Evolutionary conservation across 2,329 filamentous ascomycete species (phyloP).

Genomic region (Dichotomopilus funicola): DNA sequence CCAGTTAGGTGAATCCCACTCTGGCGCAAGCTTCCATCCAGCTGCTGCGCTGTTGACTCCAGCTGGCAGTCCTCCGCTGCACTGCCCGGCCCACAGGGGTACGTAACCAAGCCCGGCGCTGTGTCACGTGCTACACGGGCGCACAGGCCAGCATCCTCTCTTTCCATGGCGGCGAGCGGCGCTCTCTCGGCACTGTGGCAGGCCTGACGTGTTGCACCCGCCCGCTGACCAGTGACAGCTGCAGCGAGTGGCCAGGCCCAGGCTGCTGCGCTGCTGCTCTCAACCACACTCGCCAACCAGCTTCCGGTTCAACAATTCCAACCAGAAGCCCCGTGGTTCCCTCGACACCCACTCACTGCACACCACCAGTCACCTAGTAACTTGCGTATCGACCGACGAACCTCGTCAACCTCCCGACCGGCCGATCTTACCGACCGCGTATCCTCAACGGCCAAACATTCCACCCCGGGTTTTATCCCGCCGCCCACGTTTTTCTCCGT

Average conservation of each 20-base stretch:
- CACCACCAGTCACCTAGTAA: too few relatives aligned
- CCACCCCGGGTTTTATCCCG: background rate
- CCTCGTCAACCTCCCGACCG: background rate
- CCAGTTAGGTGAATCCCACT: background rate
- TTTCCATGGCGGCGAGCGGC: background rate
- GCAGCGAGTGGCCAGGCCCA: conserved; percentile 10
- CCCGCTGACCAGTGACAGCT: conserved; percentile 16
- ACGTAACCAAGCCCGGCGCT: conserved; percentile 6
- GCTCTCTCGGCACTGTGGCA: conserved; percentile 4
- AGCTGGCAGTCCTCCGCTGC: too few relatives aligned
- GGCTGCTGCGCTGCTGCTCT: conserved; percentile 6
- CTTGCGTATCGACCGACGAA: background rate
- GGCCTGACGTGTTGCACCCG: conserved; percentile 19
- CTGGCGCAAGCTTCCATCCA: too few relatives aligned
- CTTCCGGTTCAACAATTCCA: conserved; percentile 10
- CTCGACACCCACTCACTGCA: conserved; percentile 1
- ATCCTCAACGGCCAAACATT: background rate
- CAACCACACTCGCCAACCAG: conserved; percentile 16
- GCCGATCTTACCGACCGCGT: background rate
- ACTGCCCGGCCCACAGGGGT: background rate
- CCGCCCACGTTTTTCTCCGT: conserved; percentile 5
- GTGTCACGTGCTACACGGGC: conserved; percentile 15
- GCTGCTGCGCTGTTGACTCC: too few relatives aligned
- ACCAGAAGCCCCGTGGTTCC: conserved; percentile 12
- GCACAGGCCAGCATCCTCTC: conserved; percentile 11